Conservation (phyloP, 73 alveolate genomes). For the Tetrahymena thermophila region DNA sequence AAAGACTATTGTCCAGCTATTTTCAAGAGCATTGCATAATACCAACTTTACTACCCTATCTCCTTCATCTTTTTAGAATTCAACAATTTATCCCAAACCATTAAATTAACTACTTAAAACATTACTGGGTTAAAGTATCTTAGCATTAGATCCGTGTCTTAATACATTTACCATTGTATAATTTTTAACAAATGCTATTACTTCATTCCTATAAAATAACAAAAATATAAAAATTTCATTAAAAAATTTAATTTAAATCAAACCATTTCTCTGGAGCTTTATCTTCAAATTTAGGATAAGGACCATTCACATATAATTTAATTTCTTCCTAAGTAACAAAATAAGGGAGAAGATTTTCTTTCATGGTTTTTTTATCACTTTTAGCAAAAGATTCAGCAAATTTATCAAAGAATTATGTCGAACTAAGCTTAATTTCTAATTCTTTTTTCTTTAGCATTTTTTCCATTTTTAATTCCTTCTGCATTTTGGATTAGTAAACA, state of each 20-base stretch:
- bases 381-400: conserved; percentile 66
- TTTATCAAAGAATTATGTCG: conserved; percentile 51
- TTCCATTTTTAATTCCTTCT: conserved; percentile 78
- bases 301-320: conserved; percentile 66
- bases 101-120: conserved; percentile 23
- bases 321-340: conserved; percentile 71
- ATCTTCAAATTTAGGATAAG: conserved; percentile 83
- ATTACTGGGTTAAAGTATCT: conserved; percentile 20
- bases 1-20: conserved; percentile 32
- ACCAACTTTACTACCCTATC: conserved; percentile 33
- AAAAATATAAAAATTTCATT: not conserved
- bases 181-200: not conserved
- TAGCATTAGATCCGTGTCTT: conserved; percentile 16
- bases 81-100: conserved; percentile 39
- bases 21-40: conserved; percentile 38
- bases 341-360: conserved; percentile 73
- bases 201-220: not conserved
- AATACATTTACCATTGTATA: conserved; percentile 12
- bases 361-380: conserved; percentile 82
- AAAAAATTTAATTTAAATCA: not conserved
- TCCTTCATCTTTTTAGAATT: not conserved
- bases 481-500: conserved; percentile 70
- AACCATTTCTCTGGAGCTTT: conserved; percentile 81
- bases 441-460: conserved; percentile 61
- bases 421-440: conserved; percentile 47